Conservation (phyloP, 2,329 filamentous ascomycete genomes). For the Colletotrichum limetticola region DNA sequence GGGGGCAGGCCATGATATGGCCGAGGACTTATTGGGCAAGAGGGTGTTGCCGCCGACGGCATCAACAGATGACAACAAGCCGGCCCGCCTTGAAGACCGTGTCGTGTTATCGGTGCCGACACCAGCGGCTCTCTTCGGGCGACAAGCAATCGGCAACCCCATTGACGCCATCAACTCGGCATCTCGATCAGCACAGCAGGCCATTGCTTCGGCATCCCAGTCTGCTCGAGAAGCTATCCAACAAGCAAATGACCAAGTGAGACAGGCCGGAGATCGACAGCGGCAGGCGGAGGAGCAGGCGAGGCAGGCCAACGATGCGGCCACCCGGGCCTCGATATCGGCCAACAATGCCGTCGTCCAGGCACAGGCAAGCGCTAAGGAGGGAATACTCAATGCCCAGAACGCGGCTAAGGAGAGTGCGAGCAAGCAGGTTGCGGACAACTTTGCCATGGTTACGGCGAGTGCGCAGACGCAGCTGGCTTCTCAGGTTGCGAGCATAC, state of each 20-base stretch:
- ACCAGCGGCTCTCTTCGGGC: constrained; percentile 24
- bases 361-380: constrained; percentile 35
- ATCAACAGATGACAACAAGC: constrained; percentile 15
- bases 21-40: background rate
- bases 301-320: constrained; percentile 36
- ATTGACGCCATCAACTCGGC: constrained; percentile 28
- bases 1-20: background rate
- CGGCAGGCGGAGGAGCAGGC: constrained; percentile 37
- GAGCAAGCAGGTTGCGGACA: constrained; percentile 29
- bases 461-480: constrained; percentile 43
- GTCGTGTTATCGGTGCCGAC: constrained; percentile 29
- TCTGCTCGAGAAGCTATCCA: constrained; percentile 39
- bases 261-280: constrained; percentile 39
- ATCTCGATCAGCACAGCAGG: constrained; percentile 33
- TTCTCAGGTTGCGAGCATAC: constrained; percentile 41
- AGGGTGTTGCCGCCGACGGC: constrained; percentile 23
- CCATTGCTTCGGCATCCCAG: constrained; percentile 30
- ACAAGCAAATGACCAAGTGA: constrained; percentile 38
- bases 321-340: constrained; percentile 41
- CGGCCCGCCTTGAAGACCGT: constrained; percentile 23
- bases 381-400: constrained; percentile 35
- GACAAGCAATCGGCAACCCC: constrained; percentile 23
- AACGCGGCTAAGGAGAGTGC: constrained; percentile 39
- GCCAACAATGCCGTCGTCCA: constrained; percentile 35
- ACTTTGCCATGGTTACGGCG: constrained; percentile 40